Base-by-base conservation (phyloP, 345 rosid species). In the Salix viminalis region DNA sequence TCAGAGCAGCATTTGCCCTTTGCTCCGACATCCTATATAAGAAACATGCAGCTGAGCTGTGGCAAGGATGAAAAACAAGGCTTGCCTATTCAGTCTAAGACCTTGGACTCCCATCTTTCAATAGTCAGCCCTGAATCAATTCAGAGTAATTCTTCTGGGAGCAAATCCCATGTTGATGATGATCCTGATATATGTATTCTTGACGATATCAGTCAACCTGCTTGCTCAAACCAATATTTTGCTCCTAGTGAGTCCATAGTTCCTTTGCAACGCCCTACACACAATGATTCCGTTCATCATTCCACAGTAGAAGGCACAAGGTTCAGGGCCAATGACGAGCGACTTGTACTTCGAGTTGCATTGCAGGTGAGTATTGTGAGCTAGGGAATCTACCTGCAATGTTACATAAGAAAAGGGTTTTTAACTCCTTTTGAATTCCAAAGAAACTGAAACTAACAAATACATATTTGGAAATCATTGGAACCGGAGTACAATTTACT, bases 161-260 rank as follows among this genome's bases (percentile, higher is more conserved):
- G 84, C 80, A 79, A 82, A 81, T 91, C 90, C 15, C 82, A 72
- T 77, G 77, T 80, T 75, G 98, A 90, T 77, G 90, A 86, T 82
- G 97, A 91, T 76, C 82, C 87, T 79, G 96, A 93, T 84, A 65
- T 96, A 73, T 91, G 87, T 84, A 89, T 96, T 32, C 89, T 93
- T 70, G 98, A 93, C 76, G 89, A 89, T 80, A 86, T 80, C 77
- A 86, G 97, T 80, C 93, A 84, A 83, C 86, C 91, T 77, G 85
- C 87, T 7, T 70, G 46, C 39, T 70, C 86, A 41, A 77, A 58
- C 79, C 90, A 68, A 65, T 81, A 83, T 82, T 65, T 60, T 60
- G 78, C 83, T 23, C 79, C 72, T 58, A 79, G 46, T 58, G 84
- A 62, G 76, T 76, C 82, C 13, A 67, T 65, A 42, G 72, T 69